These are phyloP conservation scores for Pezicula rhizophila DNA, from an alignment of 2,329 filamentous ascomycete genomes.

Conservation along the genomic window DNA sequence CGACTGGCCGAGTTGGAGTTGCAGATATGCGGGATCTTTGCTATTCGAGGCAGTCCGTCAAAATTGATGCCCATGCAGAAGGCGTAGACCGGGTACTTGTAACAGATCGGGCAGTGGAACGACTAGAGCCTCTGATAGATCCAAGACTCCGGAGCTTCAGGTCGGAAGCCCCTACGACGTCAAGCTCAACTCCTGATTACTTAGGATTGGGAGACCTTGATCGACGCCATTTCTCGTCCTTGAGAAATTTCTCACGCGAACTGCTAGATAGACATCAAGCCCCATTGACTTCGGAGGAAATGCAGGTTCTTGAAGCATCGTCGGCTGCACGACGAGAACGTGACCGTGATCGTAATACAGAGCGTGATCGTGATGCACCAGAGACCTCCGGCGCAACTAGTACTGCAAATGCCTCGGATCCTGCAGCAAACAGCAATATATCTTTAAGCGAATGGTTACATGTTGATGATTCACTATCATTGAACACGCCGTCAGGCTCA, in stretches of 20 bases:
- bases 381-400: conserved; percentile 11
- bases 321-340: conserved; percentile 44
- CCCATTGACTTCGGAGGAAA: conserved; percentile 48
- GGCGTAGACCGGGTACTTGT: conserved; percentile 32
- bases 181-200: conserved; percentile 24
- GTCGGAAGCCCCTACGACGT: conserved; percentile 14
- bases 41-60: conserved; percentile 60
- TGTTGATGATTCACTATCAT: conserved; percentile 12
- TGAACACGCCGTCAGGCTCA: conserved; percentile 2
- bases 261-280: conserved; percentile 40
- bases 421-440: not conserved
- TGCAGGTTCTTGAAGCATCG: conserved; percentile 49
- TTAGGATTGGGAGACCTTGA: conserved; percentile 18
- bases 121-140: conserved; percentile 16
- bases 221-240: conserved; percentile 15
- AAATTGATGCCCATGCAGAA: conserved; percentile 52
- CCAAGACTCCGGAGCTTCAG: conserved; percentile 20
- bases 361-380: conserved; percentile 14
- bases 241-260: conserved; percentile 16
- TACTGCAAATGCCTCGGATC: not conserved
- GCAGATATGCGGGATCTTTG: conserved; percentile 67
- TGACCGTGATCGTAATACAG: conserved; percentile 16
- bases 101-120: conserved; percentile 16
- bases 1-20: conserved; percentile 69
- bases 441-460: conserved; percentile 4